Conservation (phyloP, 352 stramenopile genomes). For the Globisporangium spiculum region DNA sequence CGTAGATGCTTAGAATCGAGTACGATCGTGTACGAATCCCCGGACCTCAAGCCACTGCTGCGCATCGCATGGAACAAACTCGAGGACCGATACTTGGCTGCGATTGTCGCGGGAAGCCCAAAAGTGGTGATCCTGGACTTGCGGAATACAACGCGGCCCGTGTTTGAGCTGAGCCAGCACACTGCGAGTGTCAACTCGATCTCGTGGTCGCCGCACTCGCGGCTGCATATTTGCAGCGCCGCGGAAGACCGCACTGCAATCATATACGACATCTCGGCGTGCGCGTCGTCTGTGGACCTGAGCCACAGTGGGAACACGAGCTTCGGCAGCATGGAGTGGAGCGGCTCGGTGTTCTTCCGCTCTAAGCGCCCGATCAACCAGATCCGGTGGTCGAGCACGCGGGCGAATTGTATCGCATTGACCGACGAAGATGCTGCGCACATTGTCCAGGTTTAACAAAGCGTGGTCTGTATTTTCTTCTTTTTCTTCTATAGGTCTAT, state of each 20-base stretch:
- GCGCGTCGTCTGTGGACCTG: conserved; percentile 25
- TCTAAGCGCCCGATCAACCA: conserved; percentile 77
- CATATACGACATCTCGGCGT: conserved; percentile 92
- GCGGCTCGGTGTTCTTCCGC: conserved; percentile 51
- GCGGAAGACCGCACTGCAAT: conserved; percentile 94
- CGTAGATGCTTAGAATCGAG: conserved; percentile 84
- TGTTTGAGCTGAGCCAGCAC: conserved; percentile 93
- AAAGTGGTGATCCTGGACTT: conserved; percentile 96
- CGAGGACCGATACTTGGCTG: conserved; percentile 96
- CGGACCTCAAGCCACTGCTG: conserved; percentile 87
- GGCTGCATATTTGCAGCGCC: conserved; percentile 94
- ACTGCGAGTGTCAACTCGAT: conserved; percentile 93
- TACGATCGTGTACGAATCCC: conserved; percentile 97
- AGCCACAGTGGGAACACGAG: conserved; percentile 22
- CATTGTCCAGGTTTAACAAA: conserved; percentile 81
- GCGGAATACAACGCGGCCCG: conserved; percentile 86
- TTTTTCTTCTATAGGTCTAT: background rate
- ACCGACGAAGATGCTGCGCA: conserved; percentile 95
- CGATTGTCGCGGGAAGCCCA: conserved; percentile 89
- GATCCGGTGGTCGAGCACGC: conserved; percentile 89
- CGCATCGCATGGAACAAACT: conserved; percentile 97
- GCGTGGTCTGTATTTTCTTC: background rate
- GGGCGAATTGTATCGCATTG: conserved; percentile 95
- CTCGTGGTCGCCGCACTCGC: conserved; percentile 94
- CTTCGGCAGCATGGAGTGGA: conserved; percentile 27